Base-by-base conservation (phyloP, 495 filamentous ascomycete genomes). In the Hyaloscypha finlandica region DNA sequence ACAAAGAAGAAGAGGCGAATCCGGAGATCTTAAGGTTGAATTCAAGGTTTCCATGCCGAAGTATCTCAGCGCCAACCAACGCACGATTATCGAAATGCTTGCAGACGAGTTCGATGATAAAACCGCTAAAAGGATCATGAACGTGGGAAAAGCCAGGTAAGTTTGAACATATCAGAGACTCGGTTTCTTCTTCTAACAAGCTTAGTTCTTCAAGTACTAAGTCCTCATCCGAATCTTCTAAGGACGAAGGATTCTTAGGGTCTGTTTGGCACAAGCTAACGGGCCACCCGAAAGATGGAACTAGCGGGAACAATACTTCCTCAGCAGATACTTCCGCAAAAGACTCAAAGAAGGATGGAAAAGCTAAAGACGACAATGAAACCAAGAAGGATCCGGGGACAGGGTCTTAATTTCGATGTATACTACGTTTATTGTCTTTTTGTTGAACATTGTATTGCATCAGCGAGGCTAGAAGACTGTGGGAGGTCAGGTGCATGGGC, bases 31-130 rank as follows among this genome's bases (percentile, higher is more conserved):
- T 33, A 89, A 86, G 71, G 92, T 99, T 8, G 96, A 98, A 76
- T 98, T 96, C 82, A 94, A 93, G 80, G 91, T 99, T 16, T 76
- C 85, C 33, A 96, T 97, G 92, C 95, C 95, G 14, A 97, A 96
- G 78, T 96, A 93, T 72, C 81, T 99, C 71, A 92, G 86, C 29
- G 81, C 86, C 25, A 97, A 95, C 77, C 94, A 98, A 80, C 85
- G 96, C 42, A 93, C 90, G 0, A 89, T 99, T 35, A 75, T 97
- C 65, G 95, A 99, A 78, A 92, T 97, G 82, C 85, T 99, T 54
- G 95, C 95, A 33, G 93, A 99, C 71, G 95, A 99, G 81, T 86
- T 97, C 83, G 86, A 85, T 14, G 95, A 99, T 75, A 90, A 92
- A 78, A 91, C 86, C 20, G 95, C 95, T n/a, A 93, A 89, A 76